phyloP scores from a whole-genome alignment of 2,329 filamentous ascomycete genomes.

The Diaporthe sp. region DNA sequence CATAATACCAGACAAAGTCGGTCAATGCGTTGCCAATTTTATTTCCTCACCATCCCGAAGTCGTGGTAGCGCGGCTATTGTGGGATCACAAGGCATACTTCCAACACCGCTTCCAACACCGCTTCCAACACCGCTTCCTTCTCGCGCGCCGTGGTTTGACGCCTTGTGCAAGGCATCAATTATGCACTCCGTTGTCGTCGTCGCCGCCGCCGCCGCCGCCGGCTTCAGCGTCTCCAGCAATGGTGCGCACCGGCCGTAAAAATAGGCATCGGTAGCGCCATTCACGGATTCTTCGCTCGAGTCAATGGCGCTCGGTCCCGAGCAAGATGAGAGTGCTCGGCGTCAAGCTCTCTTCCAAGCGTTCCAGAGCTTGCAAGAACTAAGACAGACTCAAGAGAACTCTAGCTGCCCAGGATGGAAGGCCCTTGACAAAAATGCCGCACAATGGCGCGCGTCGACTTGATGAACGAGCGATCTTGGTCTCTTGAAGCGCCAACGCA shows the following conservation, averaged over 20 bases:
- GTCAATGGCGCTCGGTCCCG: not conserved
- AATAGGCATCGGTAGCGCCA: not conserved
- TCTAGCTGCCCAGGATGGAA: not conserved
- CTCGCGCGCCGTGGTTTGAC: not conserved
- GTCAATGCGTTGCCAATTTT: slow-evolving; percentile 21
- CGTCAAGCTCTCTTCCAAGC: not conserved
- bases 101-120: not conserved
- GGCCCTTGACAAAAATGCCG: slow-evolving; percentile 11
- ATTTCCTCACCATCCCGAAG: not conserved
- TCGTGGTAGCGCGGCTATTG: not conserved
- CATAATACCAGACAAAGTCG: not conserved
- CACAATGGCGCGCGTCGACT: not conserved
- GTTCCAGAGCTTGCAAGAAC: not conserved
- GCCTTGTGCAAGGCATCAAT: not conserved
- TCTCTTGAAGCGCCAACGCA: not conserved
- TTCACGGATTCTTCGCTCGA: not conserved
- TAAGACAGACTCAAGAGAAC: not conserved
- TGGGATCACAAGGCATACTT: not conserved
- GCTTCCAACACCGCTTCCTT: not conserved
- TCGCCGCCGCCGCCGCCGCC: not conserved
- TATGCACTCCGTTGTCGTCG: not conserved
- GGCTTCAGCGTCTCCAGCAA: not conserved
- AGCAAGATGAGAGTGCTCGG: not conserved
- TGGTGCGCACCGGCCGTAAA: not conserved
- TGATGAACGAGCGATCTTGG: not conserved